Base-by-base conservation (phyloP, 495 filamentous ascomycete species). In the Penicillium argentinense region DNA sequence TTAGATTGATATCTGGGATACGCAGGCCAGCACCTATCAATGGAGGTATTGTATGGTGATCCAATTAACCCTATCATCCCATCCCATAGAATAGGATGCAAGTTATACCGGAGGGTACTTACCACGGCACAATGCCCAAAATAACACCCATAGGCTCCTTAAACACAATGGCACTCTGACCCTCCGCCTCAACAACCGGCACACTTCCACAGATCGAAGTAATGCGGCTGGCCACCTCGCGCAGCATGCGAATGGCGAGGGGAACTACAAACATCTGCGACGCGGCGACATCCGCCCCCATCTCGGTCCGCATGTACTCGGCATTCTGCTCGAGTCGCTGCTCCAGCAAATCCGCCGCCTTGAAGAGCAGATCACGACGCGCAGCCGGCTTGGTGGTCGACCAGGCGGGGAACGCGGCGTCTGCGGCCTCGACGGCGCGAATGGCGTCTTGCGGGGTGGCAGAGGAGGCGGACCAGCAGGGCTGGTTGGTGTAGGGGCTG, bases 41-140 rank as follows among this genome's bases (percentile, higher is more conserved):
- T n/a, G n/a, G n/a, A n/a, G n/a, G n/a, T n/a, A n/a, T n/a, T n/a
- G n/a, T n/a, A n/a, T n/a, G n/a, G n/a, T n/a, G n/a, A n/a, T n/a
- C n/a, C n/a, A n/a, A n/a, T n/a, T n/a, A n/a, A n/a, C n/a, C n/a
- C n/a, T n/a, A n/a, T n/a, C n/a, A n/a, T n/a, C n/a, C n/a, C n/a
- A n/a, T n/a, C n/a, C n/a, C n/a, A n/a, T n/a, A n/a, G n/a, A n/a
- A n/a, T n/a, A n/a, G n/a, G n/a, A n/a, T n/a, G n/a, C n/a, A n/a
- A n/a, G n/a, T n/a, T n/a, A n/a, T n/a, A n/a, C n/a, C n/a, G n/a
- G n/a, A n/a, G n/a, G n/a, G 18, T 24, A 57, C 66, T 44, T 70
- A 89, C 87, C 91, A 95, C 16, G 91, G 89, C 8, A 89, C 88
- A 64, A 95, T 85, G 9, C 81, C 86, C 16, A 96, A 67, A 16